phyloP scores from a whole-genome alignment of 2,329 filamentous ascomycete species.

The Ophioceras dolichostomum region DNA sequence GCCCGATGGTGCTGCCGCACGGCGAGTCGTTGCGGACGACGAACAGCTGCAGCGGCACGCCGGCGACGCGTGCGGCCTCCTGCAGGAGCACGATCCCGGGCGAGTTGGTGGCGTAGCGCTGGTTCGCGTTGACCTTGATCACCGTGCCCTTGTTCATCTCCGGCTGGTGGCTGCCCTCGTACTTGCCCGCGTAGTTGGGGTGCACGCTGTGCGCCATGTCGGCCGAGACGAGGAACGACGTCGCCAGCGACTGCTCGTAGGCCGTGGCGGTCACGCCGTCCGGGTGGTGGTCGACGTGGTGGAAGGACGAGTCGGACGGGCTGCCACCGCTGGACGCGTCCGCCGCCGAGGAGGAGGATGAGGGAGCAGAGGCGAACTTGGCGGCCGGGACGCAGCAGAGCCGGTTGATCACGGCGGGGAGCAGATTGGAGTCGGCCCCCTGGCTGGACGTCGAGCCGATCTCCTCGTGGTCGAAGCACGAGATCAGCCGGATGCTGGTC shows the following conservation, averaged over 20 bases:
- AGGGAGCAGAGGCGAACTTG: slow-evolving; percentile 19
- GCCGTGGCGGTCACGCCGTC: slow-evolving; percentile 61
- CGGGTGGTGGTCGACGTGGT: slow-evolving; percentile 26
- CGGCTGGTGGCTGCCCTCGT: slow-evolving; percentile 81
- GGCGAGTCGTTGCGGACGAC: slow-evolving; percentile 92
- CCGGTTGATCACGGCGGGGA: slow-evolving; percentile 77
- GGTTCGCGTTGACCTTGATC: slow-evolving; percentile 97
- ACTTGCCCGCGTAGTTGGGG: slow-evolving; percentile 87
- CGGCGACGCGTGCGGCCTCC: slow-evolving; percentile 62
- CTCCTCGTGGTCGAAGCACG: slow-evolving; percentile 96
- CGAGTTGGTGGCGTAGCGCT: slow-evolving; percentile 91
- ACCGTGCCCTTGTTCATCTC: slow-evolving; percentile 95
- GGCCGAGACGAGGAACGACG: slow-evolving; percentile 87
- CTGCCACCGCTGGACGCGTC: slow-evolving; percentile 33
- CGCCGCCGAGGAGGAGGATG: slow-evolving; percentile 11
- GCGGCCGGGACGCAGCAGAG: slow-evolving; percentile 66
- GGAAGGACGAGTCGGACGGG: slow-evolving; percentile 44
- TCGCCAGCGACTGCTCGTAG: slow-evolving; percentile 84
- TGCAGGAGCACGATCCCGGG: slow-evolving; percentile 89
- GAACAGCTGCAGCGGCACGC: slow-evolving; percentile 86
- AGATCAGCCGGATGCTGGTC: slow-evolving; percentile 72
- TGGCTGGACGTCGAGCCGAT: slow-evolving; percentile 89
- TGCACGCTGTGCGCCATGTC: slow-evolving; percentile 97
- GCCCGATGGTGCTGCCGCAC: slow-evolving; percentile 93
- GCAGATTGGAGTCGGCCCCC: slow-evolving; percentile 82